Percentiles rank a stretch among this genome's conserved stretches.
Conservation (phyloP, 1,284 basidiomycete genomes). For the Porodaedalea pini region DNA sequence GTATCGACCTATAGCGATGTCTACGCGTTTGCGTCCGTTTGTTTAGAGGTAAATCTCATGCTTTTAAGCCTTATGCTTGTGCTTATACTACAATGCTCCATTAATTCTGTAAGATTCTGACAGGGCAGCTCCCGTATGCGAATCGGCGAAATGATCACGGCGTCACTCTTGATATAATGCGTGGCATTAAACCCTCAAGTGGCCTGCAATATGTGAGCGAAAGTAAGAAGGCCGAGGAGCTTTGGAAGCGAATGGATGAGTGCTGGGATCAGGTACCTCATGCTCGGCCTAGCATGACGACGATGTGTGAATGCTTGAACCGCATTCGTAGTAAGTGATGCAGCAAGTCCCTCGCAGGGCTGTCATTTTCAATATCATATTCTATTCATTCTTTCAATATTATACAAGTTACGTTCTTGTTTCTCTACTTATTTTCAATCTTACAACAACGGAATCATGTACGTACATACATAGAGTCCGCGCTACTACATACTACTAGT, state of each 20-base stretch:
- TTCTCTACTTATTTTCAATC: too few species aligned
- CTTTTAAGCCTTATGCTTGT: neutral
- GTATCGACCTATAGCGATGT: constrained; percentile 52
- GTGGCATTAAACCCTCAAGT: constrained; percentile 44
- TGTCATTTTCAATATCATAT: too few species aligned
- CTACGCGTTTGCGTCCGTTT: constrained; percentile 54
- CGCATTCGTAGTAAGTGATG: neutral
- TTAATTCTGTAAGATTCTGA: constrained; percentile 39
- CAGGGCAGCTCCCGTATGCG: constrained; percentile 48
- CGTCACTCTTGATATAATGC: constrained; percentile 51
- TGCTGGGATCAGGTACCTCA: constrained; percentile 38
- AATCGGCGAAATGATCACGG: constrained; percentile 49
- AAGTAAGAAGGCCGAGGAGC: constrained; percentile 28
- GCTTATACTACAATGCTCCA: neutral
- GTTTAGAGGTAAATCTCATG: constrained; percentile 44
- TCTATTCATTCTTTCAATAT: too few species aligned
- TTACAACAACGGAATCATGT: too few species aligned
- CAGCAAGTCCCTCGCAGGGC: too few species aligned
- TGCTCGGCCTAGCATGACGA: constrained; percentile 12
- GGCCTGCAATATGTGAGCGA: constrained; percentile 21
- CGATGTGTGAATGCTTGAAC: constrained; percentile 10
- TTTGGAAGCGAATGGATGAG: constrained; percentile 39
- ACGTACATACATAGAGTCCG: too few species aligned
- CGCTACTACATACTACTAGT: too few species aligned
- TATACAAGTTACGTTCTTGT: too few species aligned